Conservation (phyloP, 768 basidiomycete species). For the Lactarius sanguifluus region DNA sequence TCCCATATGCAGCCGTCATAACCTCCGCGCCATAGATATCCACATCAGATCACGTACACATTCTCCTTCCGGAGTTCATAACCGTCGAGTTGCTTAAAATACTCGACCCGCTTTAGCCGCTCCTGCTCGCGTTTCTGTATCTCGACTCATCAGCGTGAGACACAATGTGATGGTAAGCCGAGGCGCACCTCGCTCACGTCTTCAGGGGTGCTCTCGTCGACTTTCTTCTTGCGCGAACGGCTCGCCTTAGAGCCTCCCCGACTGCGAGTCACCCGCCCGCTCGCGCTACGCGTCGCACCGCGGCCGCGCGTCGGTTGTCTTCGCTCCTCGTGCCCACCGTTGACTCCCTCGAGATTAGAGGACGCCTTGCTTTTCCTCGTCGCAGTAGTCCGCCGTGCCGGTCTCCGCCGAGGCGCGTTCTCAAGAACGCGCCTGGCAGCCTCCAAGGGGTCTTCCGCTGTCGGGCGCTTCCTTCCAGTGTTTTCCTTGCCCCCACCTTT, state of each 20-base stretch:
- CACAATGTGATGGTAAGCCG: background rate
- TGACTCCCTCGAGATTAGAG: background rate
- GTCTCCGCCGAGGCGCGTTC: slow-evolving; percentile 17
- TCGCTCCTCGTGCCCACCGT: background rate
- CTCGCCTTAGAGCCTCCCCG: slow-evolving; percentile 10
- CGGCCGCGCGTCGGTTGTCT: slow-evolving; percentile 1
- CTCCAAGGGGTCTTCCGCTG: slow-evolving; percentile 11
- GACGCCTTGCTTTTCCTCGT: slow-evolving; percentile 6
- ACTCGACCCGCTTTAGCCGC: slow-evolving; percentile 25
- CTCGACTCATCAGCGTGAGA: background rate
- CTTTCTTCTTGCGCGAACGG: slow-evolving; percentile 23
- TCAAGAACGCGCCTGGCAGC: slow-evolving; percentile 20
- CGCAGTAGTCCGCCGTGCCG: background rate
- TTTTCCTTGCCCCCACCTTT: slow-evolving; percentile 32
- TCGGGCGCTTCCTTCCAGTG: slow-evolving; percentile 38
- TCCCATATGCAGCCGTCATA: background rate
- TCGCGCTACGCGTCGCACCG: background rate
- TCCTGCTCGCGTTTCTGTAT: slow-evolving; percentile 25
- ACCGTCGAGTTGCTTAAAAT: slow-evolving; percentile 30
- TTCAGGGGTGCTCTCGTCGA: slow-evolving; percentile 30
- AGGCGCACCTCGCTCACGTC: slow-evolving; percentile 28
- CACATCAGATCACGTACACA: slow-evolving; percentile 29
- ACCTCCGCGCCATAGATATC: slow-evolving; percentile 11
- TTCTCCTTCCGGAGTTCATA: slow-evolving; percentile 28
- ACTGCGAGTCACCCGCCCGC: slow-evolving; percentile 2